These are phyloP conservation scores for Neurospora sublineolata DNA, from an alignment of 495 filamentous ascomycete genomes.

Conservation along the genomic window DNA sequence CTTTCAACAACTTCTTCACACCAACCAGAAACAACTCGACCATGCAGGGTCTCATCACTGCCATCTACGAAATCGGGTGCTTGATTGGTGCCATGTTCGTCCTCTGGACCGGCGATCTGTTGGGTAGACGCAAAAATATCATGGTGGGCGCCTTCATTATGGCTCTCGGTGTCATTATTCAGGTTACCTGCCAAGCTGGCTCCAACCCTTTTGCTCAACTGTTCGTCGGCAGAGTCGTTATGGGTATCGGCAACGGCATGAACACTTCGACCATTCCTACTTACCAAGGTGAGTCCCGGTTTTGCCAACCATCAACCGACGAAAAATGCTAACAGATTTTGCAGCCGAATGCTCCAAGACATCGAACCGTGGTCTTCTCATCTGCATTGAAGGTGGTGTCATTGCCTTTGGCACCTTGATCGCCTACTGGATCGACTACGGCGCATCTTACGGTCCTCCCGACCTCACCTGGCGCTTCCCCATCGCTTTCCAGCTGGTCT, in stretches of 20 bases:
- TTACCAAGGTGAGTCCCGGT: constrained; percentile 52
- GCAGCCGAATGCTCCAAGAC: constrained; percentile 55
- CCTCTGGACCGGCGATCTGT: constrained; percentile 52
- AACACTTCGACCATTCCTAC: constrained; percentile 71
- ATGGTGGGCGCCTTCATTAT: constrained; percentile 54
- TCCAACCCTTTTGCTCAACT: constrained; percentile 47
- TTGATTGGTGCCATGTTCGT: constrained; percentile 63
- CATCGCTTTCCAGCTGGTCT: constrained; percentile 71
- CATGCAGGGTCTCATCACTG: constrained; percentile 72
- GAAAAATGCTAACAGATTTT: not conserved
- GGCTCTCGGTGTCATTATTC: constrained; percentile 63
- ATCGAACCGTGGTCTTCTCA: constrained; percentile 66
- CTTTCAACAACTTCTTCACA: constrained; percentile 60
- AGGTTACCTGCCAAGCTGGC: constrained; percentile 41
- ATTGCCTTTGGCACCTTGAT: constrained; percentile 71
- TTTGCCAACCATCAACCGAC: constrained; percentile 23
- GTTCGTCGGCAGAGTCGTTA: constrained; percentile 62
- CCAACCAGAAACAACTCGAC: constrained; percentile 53
- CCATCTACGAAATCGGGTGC: constrained; percentile 77
- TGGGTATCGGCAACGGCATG: constrained; percentile 67
- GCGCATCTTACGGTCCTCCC: constrained; percentile 53
- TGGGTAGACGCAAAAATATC: constrained; percentile 51
- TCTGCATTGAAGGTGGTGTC: constrained; percentile 72
- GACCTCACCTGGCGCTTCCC: constrained; percentile 69
- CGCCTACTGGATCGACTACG: constrained; percentile 79